Percentiles rank a stretch among this genome's conserved stretches.
These are phyloP conservation scores for Melocanna baccifera DNA, from an alignment of 176 grass and related monocot species.

Conservation along the genomic window DNA sequence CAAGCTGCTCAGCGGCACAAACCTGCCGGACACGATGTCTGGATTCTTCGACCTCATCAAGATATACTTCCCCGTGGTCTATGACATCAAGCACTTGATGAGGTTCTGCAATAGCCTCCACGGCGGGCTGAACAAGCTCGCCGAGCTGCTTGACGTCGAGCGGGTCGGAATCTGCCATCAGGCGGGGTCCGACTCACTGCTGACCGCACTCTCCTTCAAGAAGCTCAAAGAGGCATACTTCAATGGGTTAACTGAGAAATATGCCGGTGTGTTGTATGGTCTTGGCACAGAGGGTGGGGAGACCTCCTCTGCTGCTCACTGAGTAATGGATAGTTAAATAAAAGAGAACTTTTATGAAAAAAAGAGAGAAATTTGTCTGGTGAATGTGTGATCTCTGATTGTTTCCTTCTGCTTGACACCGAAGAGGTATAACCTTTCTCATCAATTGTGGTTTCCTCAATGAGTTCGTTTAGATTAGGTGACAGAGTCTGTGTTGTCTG, in stretches of 20 bases:
- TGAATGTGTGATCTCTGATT: slow-evolving; percentile 40
- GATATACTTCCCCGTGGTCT: slow-evolving; percentile 65
- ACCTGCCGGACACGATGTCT: slow-evolving; percentile 46
- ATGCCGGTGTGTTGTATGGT: slow-evolving; percentile 72
- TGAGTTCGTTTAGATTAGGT: not conserved
- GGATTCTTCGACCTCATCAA: slow-evolving; percentile 55
- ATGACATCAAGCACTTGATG: slow-evolving; percentile 70
- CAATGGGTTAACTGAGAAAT: slow-evolving; percentile 57
- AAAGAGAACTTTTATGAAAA: slow-evolving; percentile 46
- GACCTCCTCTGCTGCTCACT: slow-evolving; percentile 55
- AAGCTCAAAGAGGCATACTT: slow-evolving; percentile 68
- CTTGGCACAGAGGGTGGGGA: slow-evolving; percentile 57
- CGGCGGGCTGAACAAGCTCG: slow-evolving; percentile 63
- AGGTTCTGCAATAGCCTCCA: slow-evolving; percentile 59
- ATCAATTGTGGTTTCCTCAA: not conserved
- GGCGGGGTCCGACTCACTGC: slow-evolving; percentile 57
- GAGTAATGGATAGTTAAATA: slow-evolving; percentile 58
- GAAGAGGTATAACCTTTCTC: slow-evolving; percentile 12
- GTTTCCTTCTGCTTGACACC: slow-evolving; percentile 29
- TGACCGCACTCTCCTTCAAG: slow-evolving; percentile 61
- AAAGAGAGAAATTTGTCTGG: slow-evolving; percentile 28
- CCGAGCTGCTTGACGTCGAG: slow-evolving; percentile 57
- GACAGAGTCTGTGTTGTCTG: not conserved
- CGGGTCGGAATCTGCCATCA: slow-evolving; percentile 62
- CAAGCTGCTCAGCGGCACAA: slow-evolving; percentile 40